A percentile compares a stretch with the other conserved stretches of the same genome.
These are phyloP conservation scores for Carex myosuroides DNA, from an alignment of 176 grass and related monocot genomes.

Conservation along the genomic window DNA sequence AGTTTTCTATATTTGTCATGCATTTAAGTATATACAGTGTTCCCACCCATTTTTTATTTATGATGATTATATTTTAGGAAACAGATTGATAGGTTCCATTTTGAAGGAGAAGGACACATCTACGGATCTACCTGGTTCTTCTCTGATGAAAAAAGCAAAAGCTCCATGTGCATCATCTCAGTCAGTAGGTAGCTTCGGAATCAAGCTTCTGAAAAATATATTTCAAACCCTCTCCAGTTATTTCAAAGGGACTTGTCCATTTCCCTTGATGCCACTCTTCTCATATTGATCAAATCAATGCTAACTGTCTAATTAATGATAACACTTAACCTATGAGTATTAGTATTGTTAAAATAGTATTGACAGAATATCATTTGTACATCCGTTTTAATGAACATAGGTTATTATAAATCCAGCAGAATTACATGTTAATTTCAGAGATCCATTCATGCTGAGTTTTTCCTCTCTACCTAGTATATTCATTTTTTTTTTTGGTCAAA, in stretches of 20 bases:
- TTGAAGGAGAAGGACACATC: neutral
- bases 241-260: neutral
- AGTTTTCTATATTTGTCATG: neutral
- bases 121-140: conserved; percentile 6
- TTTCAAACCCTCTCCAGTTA: neutral
- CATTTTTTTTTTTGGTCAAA: neutral
- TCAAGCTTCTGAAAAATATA: conserved; percentile 30
- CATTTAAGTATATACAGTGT: neutral
- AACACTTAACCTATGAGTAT: neutral
- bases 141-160: conserved; percentile 37
- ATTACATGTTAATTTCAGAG: neutral
- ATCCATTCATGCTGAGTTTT: neutral
- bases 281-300: neutral
- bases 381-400: neutral
- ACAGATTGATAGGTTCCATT: neutral
- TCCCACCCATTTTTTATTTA: neutral
- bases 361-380: too few relatives aligned
- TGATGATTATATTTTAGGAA: neutral
- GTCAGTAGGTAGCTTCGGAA: conserved; percentile 57
- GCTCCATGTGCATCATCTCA: conserved; percentile 62
- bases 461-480: neutral
- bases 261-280: neutral
- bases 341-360: neutral
- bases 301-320: neutral
- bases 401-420: neutral